phyloP scores from a whole-genome alignment of 257 asterid genomes.

The Ehretia macrophylla region DNA sequence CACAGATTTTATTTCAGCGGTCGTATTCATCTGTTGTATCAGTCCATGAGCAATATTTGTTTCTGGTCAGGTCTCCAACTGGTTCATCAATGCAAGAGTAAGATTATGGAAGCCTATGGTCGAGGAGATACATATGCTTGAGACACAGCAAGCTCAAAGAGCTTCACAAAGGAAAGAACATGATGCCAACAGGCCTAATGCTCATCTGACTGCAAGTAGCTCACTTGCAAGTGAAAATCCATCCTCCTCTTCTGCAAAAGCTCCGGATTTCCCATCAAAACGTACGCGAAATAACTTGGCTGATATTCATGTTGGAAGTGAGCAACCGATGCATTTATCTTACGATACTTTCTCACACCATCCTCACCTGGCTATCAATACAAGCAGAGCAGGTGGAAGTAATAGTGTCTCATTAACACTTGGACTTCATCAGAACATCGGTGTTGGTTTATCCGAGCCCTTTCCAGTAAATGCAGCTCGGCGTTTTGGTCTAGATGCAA shows the following conservation, averaged over 20 bases:
- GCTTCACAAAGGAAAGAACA: constrained; percentile 36
- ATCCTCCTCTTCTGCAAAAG: constrained; percentile 38
- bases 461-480: constrained; percentile 78
- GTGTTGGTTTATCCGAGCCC: constrained; percentile 51
- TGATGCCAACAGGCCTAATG: constrained; percentile 21
- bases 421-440: constrained; percentile 76
- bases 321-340: constrained; percentile 30
- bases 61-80: constrained; percentile 67
- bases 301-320: constrained; percentile 22
- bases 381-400: constrained; percentile 26
- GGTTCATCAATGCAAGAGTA: constrained; percentile 96
- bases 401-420: constrained; percentile 71
- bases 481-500: constrained; percentile 70
- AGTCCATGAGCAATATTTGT: not conserved
- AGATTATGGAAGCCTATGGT: constrained; percentile 99
- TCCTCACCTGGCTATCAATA: constrained; percentile 25
- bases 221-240: not conserved
- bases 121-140: constrained; percentile 92
- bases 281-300: constrained; percentile 40
- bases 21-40: too few relatives aligned
- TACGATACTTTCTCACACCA: constrained; percentile 42
- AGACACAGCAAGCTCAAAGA: constrained; percentile 62
- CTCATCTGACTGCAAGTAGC: constrained; percentile 30
- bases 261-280: constrained; percentile 47
- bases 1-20: too few relatives aligned